Base-by-base conservation (phyloP, 2,329 filamentous ascomycete species). In the Magnaporthiopsis incrustans region DNA sequence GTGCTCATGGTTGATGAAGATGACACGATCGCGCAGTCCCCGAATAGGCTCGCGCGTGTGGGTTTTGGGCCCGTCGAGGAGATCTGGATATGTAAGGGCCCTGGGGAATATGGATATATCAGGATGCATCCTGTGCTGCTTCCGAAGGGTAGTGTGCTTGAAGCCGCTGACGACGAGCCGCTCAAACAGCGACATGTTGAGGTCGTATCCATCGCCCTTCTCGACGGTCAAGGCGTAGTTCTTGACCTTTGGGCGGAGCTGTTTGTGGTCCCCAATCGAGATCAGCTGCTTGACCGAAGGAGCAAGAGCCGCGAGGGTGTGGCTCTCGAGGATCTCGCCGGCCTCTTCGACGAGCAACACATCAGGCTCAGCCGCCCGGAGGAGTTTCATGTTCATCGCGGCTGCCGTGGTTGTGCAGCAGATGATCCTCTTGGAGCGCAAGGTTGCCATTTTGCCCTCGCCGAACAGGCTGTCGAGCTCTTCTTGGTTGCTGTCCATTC, bases 211-310 rank as follows among this genome's bases (percentile, higher is more conserved):
- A 8, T 84, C 78, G 0, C 86, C 87, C 27, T 84, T 82, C 67
- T 91, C 88, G 0, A 88, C 80, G 0, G 79, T 85, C 0, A 92
- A 72, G 0, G 71, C 73, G 67, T 86, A 90, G 63, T 82, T 86
- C 50, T 82, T 83, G 63, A 85, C 78, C 68, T 91, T 90, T 0
- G 89, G 89, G 0, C 88, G 83, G 0, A 92, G 79, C 67, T 92
- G 89, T 64, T 88, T 83, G 70, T 92, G 89, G 63, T 92, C 89
- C 0, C 89, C 89, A 14, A 92, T 91, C 2, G 90, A 72, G 0
- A 91, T 81, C 1, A 91, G 71, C 56, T 91, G 87, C 65, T 89
- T 81, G 0, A 83, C 83, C 0, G 79, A 73, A 0, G 80, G 71
- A 0, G 78, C 77, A 64, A 91, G 69, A 0, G 89, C 82, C 0